Evolutionary conservation across 1,139 yeast species (phyloP), one percentile per base, ranked within the genome.

Genomic region (Pichia sp.): DNA sequence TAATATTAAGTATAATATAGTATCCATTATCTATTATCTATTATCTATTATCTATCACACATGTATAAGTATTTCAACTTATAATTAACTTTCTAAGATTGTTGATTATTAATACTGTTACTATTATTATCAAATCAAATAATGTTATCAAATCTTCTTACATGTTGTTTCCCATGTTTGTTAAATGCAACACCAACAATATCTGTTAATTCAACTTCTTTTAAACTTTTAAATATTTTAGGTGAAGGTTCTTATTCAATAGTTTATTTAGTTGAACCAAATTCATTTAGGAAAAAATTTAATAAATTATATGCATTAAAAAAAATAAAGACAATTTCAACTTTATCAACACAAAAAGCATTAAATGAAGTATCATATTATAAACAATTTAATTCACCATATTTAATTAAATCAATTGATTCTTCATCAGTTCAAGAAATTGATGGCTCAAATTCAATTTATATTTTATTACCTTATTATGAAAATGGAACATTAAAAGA

Each of bases 221-320:
- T 78, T 64, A 71, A 66, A 54, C 83, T 90, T n/a, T 68, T 80
- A 45, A 76, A 79, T 53, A 73, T 90, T 28, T 68, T 90, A 6
- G 96, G 96, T 8, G 97, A 89, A 67, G 95, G 96, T 1, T 95
- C 95, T 6, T 86, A 86, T 61, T 83, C 95, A 1, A 88, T 85
- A 59, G 95, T 88, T n/a, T 90, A 90, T 61, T 70, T 88, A 36
- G 96, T 88, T 7, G 73, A 75, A 56, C 41, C 40, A 18, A 40
- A 30, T 10, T 74, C 79, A 34, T 18, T 18, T 18, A 18, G 18
- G 18, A 39, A 44, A n/a, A 65, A 69, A 50, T 70, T 71, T 43
- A 74, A 75, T 46, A 73, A 79, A 32, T 62, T 69, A 29, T 86
- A 78, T 60, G 96, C 96, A 2, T 68, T 90, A 59, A 89, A 90